Conservation (phyloP, 441 rosid genomes). For the Raphanus hybrid region DNA sequence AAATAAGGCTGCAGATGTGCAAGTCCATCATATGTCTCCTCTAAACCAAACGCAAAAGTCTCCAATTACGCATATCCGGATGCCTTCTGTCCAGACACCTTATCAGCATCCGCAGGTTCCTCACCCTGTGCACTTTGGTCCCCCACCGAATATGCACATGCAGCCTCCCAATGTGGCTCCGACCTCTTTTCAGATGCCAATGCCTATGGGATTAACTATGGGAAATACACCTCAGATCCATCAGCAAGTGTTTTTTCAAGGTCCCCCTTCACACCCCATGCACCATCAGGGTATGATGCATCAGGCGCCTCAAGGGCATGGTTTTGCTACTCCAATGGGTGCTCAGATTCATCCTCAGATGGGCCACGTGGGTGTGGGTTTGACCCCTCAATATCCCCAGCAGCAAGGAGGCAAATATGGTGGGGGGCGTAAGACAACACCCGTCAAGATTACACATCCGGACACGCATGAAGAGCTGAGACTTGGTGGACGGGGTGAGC, state of each 20-base stretch:
- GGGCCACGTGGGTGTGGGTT: constrained; percentile 74
- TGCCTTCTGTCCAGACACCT: constrained; percentile 72
- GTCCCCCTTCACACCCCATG: constrained; percentile 78
- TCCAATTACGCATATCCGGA: constrained; percentile 55
- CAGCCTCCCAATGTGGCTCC: constrained; percentile 75
- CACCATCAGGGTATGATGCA: constrained; percentile 91
- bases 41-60: constrained; percentile 68
- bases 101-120: constrained; percentile 77
- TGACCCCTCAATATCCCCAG: constrained; percentile 66
- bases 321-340: constrained; percentile 72
- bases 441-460: constrained; percentile 93
- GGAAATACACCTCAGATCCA: constrained; percentile 80
- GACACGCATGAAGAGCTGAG: constrained; percentile 94
- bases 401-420: constrained; percentile 80
- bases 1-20: constrained; percentile 67
- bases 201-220: constrained; percentile 69
- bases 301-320: constrained; percentile 83
- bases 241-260: constrained; percentile 77
- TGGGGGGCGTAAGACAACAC: constrained; percentile 64
- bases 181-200: constrained; percentile 74
- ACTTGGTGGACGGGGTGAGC: constrained; percentile 76
- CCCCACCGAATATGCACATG: constrained; percentile 65
- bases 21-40: constrained; percentile 53
- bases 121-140: constrained; percentile 65
- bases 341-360: constrained; percentile 68